Conservation (phyloP, 140 eudicot genomes). For the Ambrosia hybrid region DNA sequence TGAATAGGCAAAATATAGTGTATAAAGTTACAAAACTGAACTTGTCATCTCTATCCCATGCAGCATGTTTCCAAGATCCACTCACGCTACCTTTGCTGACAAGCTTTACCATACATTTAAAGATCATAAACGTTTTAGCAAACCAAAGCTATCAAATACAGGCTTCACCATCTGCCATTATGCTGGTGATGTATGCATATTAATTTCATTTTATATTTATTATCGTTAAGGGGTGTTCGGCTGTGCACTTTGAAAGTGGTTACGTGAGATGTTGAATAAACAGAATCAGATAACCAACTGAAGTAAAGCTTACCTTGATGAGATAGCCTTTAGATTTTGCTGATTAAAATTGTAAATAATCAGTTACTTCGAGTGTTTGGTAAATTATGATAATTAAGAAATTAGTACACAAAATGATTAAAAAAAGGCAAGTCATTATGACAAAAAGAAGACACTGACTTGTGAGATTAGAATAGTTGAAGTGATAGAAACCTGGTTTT, state of each 20-base stretch:
- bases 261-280: not conserved
- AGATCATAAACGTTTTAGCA: conserved; percentile 73
- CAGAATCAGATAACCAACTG: not conserved
- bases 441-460: not conserved
- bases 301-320: not conserved
- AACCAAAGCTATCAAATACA: conserved; percentile 78
- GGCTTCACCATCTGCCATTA: conserved; percentile 85
- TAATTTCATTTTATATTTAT: conserved; percentile 1
- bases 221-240: conserved; percentile 4
- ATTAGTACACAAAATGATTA: not conserved
- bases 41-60: conserved; percentile 21
- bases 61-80: conserved; percentile 96
- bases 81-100: conserved; percentile 72
- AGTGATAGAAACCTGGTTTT: no score
- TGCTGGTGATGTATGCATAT: conserved; percentile 86
- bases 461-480: not conserved
- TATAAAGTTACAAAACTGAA: conserved; percentile 9
- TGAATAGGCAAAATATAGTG: no score
- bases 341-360: not conserved
- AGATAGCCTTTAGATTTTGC: not conserved
- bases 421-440: not conserved
- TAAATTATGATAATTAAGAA: not conserved
- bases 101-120: conserved; percentile 89
- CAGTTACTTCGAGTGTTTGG: not conserved
- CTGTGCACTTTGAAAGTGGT: not conserved